These are phyloP conservation scores for Pleurotus giganteus DNA, from an alignment of 768 basidiomycete genomes.

Conservation along the genomic window DNA sequence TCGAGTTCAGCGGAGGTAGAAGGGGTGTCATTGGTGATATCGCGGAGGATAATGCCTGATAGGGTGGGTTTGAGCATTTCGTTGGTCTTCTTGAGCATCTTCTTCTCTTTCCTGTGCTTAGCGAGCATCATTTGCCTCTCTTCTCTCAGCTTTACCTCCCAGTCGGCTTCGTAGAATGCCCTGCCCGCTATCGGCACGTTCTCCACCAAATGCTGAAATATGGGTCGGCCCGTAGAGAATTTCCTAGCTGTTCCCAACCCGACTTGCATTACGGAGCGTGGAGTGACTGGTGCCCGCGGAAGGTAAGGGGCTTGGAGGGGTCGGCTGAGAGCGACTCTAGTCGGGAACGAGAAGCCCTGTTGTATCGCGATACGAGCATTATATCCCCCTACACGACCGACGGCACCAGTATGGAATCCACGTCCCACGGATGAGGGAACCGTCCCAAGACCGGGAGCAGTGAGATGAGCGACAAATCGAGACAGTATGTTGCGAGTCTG, in stretches of 20 bases:
- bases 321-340: constrained; percentile 47
- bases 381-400: constrained; percentile 23
- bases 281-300: constrained; percentile 53
- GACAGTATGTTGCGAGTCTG: constrained; percentile 55
- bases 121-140: constrained; percentile 31
- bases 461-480: constrained; percentile 54
- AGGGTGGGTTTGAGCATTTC: constrained; percentile 32
- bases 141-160: constrained; percentile 55
- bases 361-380: constrained; percentile 43
- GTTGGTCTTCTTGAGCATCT: constrained; percentile 23
- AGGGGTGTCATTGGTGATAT: constrained; percentile 15
- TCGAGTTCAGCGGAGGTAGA: constrained; percentile 39
- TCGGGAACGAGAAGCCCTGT: constrained; percentile 54
- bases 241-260: constrained; percentile 76
- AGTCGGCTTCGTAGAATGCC: constrained; percentile 72
- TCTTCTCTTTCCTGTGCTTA: constrained; percentile 23
- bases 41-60: constrained; percentile 15
- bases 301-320: constrained; percentile 48
- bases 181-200: constrained; percentile 78
- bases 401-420: constrained; percentile 14
- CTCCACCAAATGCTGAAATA: constrained; percentile 78
- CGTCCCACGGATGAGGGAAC: constrained; percentile 19
- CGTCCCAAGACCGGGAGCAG: constrained; percentile 48
- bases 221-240: constrained; percentile 69
- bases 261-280: constrained; percentile 56